Conservation (phyloP, 371 early-diverging fungal genomes). For the Astathelohania contejeani region DNA sequence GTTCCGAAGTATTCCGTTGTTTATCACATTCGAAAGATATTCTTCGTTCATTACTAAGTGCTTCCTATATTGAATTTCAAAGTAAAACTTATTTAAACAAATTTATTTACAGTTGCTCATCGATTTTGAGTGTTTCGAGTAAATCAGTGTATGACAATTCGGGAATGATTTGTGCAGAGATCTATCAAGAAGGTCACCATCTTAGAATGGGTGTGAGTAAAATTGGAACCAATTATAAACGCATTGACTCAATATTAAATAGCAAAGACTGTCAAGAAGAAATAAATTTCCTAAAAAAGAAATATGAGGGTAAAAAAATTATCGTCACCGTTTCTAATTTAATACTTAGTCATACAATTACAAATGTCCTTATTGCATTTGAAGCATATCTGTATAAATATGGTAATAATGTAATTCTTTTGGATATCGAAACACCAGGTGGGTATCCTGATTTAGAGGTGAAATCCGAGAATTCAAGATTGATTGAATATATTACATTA, state of each 20-base stretch:
- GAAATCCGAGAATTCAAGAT: constrained; percentile 30
- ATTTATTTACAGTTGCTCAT: not conserved
- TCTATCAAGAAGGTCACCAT: too few relatives aligned
- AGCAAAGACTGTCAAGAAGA: constrained; percentile 19
- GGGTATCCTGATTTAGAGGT: constrained; percentile 31
- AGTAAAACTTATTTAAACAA: constrained; percentile 7
- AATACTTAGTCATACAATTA: constrained; percentile 50
- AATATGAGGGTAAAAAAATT: constrained; percentile 38
- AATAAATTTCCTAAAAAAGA: constrained; percentile 17
- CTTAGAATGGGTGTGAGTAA: constrained; percentile 29
- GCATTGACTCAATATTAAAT: constrained; percentile 29
- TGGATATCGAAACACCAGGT: constrained; percentile 46
- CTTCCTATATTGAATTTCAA: constrained; percentile 37
- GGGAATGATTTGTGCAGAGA: not conserved
- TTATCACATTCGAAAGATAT: constrained; percentile 33
- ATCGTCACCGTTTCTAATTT: constrained; percentile 49
- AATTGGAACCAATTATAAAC: constrained; percentile 49
- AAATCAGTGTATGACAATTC: not conserved
- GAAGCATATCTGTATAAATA: constrained; percentile 33
- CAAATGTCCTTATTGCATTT: constrained; percentile 39
- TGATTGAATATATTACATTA: constrained; percentile 18
- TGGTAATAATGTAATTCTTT: constrained; percentile 39
- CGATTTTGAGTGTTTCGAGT: not conserved
- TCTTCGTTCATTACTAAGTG: constrained; percentile 26
- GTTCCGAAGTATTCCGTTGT: constrained; percentile 19